phyloP scores from a whole-genome alignment of 768 basidiomycete species.

The Boletus rubescentipes region DNA sequence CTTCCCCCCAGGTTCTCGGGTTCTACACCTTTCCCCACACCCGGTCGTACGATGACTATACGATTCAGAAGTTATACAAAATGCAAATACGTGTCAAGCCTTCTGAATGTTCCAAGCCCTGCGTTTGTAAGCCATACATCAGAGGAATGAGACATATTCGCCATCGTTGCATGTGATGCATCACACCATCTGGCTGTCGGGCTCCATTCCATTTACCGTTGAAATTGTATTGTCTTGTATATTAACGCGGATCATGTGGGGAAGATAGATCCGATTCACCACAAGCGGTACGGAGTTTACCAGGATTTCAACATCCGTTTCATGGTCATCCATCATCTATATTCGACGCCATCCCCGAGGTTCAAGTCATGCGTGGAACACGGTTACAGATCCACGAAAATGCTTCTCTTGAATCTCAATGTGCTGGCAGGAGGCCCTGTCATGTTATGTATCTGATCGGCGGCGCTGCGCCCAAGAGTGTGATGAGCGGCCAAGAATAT shows the following conservation, averaged over 20 bases:
- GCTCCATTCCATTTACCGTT: neutral
- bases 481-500: neutral
- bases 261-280: no score
- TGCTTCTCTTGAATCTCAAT: no score
- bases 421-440: neutral
- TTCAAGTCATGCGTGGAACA: no score
- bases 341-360: no score
- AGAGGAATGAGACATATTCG: no score
- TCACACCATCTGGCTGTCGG: neutral
- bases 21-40: neutral
- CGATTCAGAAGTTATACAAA: neutral
- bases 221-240: neutral
- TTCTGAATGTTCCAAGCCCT: neutral
- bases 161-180: no score
- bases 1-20: no score
- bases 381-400: no score
- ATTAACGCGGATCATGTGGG: no score
- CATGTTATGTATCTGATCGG: neutral
- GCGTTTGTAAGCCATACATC: neutral
- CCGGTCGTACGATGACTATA: neutral
- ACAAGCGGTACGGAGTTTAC: no score
- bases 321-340: no score
- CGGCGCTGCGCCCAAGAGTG: neutral
- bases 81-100: neutral
- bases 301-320: no score